A percentile compares a stretch with the other conserved stretches of the same genome.
Evolutionary conservation across 2,329 filamentous ascomycete species (phyloP).

Genomic region (Colletotrichum liaoningense): DNA sequence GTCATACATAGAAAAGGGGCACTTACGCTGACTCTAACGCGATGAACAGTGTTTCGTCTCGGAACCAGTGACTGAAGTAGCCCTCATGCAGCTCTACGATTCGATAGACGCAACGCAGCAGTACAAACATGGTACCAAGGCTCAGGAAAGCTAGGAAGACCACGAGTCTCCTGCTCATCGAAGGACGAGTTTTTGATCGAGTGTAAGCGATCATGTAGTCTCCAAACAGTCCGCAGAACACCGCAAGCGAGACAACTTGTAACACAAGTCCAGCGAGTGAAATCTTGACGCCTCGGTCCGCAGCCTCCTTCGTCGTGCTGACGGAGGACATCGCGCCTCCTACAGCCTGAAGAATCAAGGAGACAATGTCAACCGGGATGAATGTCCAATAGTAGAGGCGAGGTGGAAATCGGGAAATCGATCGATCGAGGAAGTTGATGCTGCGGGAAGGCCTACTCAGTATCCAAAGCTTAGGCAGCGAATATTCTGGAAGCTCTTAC

Average conservation of each 20-base stretch:
- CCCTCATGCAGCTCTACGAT: constrained; percentile 69
- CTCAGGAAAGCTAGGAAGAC: constrained; percentile 62
- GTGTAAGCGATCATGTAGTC: constrained; percentile 51
- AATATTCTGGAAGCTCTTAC: not conserved
- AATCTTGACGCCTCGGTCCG: constrained; percentile 56
- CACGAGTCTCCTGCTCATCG: constrained; percentile 49
- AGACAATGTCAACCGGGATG: constrained; percentile 63
- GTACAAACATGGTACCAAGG: constrained; percentile 64
- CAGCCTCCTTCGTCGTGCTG: constrained; percentile 44
- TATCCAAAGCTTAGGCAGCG: too few species aligned
- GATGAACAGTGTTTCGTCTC: constrained; percentile 55
- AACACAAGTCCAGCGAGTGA: constrained; percentile 64
- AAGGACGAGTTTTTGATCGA: constrained; percentile 42
- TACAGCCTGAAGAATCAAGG: constrained; percentile 61
- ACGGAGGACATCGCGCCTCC: constrained; percentile 59
- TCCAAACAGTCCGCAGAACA: constrained; percentile 55
- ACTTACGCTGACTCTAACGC: constrained; percentile 52
- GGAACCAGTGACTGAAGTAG: constrained; percentile 62
- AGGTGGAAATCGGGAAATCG: constrained; percentile 45
- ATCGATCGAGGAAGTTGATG: constrained; percentile 42
- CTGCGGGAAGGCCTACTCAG: constrained; percentile 6
- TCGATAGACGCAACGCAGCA: constrained; percentile 68
- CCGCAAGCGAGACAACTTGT: constrained; percentile 60
- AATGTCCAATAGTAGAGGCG: constrained; percentile 48
- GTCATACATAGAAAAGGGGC: too few species aligned